Percentiles rank a stretch among this genome's conserved stretches.
phyloP scores from a whole-genome alignment of 2,329 filamentous ascomycete species.

The Colletotrichum navitas region DNA sequence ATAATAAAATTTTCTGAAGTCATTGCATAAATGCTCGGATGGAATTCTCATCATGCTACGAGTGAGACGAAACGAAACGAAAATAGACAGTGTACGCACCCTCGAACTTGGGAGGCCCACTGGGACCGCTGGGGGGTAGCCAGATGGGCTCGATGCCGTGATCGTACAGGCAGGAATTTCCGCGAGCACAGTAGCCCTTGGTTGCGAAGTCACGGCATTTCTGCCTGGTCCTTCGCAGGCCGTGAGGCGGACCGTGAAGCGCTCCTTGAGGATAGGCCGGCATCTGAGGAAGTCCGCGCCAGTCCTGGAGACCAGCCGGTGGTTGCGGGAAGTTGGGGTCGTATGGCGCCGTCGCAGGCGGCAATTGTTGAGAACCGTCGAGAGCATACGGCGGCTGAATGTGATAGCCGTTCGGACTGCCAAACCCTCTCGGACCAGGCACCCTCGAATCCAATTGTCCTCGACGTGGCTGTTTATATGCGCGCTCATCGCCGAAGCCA shows the following conservation, averaged over 20 bases:
- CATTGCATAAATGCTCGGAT: slow-evolving; percentile 44
- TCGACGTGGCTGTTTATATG: slow-evolving; percentile 71
- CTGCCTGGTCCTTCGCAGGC: slow-evolving; percentile 53
- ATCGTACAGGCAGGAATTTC: slow-evolving; percentile 76
- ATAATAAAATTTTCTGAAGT: slow-evolving; percentile 45
- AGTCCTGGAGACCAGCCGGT: slow-evolving; percentile 26
- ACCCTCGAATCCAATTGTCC: slow-evolving; percentile 55
- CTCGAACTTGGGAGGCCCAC: slow-evolving; percentile 22
- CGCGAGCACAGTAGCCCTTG: slow-evolving; percentile 78
- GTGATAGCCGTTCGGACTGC: not conserved
- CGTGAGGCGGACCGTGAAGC: slow-evolving; percentile 17
- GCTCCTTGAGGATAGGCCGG: slow-evolving; percentile 7
- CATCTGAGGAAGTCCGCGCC: slow-evolving; percentile 19
- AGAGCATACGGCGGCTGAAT: not conserved
- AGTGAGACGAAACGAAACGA: not conserved
- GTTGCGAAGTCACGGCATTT: slow-evolving; percentile 79
- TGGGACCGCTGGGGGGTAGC: slow-evolving; percentile 30
- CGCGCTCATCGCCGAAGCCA: slow-evolving; percentile 54
- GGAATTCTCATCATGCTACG: slow-evolving; percentile 43
- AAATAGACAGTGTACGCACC: slow-evolving; percentile 14
- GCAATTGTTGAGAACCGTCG: slow-evolving; percentile 37
- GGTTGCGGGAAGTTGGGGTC: slow-evolving; percentile 60
- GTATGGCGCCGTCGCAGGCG: slow-evolving; percentile 59
- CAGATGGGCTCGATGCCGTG: slow-evolving; percentile 63
- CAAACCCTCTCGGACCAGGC: slow-evolving; percentile 32